Evolutionary conservation across 2,329 filamentous ascomycete species (phyloP), one percentile per base, ranked within the genome.

Genomic region (Colletotrichum paranaense): DNA sequence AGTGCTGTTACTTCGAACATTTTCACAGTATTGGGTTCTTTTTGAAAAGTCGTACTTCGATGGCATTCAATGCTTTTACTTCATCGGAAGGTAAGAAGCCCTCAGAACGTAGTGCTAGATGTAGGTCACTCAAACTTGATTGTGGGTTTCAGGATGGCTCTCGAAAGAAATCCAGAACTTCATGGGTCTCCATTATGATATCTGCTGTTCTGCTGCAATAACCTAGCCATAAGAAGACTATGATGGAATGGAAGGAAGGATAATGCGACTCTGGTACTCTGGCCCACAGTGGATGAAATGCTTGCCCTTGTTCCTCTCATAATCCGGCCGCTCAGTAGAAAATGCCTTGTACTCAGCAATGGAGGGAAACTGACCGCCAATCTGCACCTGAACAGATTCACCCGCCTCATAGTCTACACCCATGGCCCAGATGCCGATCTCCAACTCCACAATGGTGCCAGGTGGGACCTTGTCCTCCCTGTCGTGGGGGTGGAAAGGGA

Each of bases 371-470:
- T 82, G 78, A 0, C 78, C 80, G 7, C 76, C 76, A 22, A 82
- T 72, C 75, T 81, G 59, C 24, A 82, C 52, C 12, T 67, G 68
- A 19, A 78, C 71, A 9, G 73, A 72, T 73, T 86, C 83, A 0
- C 83, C 85, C 6, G 78, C 82, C 3, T 86, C 83, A 75, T 84
- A 88, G 32, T 86, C 82, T 0, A 86, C 80, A 0, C 85, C 85
- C 79, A 84, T 83, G 0, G 82, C 81, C 85, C 84, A 88, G 14
- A 88, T 84, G 0, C 84, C 84, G 70, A 88, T 87, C 58, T 87
- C 84, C 5, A 87, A 77, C 75, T 82, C 82, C 4, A 86, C 84
- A 24, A 87, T 77, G 7, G 82, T 77, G 0, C 85, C 86, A 0
- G 80, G 81, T 2, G 76, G 67, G 1, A 87, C 78, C 75, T 85